Evolutionary conservation across 1,139 yeast genomes (phyloP).

Genomic region (Wickerhamomyces sp.): DNA sequence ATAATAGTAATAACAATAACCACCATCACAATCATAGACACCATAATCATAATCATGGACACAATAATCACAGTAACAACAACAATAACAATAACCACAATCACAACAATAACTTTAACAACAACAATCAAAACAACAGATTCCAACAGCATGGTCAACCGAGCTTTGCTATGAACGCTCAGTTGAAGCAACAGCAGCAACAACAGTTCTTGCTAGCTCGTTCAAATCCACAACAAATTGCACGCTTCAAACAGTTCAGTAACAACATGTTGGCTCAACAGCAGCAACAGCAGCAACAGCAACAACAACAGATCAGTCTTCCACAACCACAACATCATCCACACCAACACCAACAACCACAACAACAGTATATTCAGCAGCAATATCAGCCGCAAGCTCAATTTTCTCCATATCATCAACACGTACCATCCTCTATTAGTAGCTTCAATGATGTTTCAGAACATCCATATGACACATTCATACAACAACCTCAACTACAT

Average conservation of each 20-base stretch:
- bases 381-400: conserved; percentile 4
- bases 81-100: conserved; percentile 3
- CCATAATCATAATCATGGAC: conserved; percentile 4
- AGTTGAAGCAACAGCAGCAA: conserved; percentile 21
- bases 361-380: background rate
- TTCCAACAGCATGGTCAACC: conserved; percentile 21
- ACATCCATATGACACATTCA: conserved; percentile 8
- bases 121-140: conserved; percentile 11
- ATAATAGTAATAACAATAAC: conserved; percentile 4
- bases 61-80: conserved; percentile 5
- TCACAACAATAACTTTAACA: conserved; percentile 4
- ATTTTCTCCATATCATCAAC: conserved; percentile 6
- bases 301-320: conserved; percentile 3
- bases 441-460: conserved; percentile 2
- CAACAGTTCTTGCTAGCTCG: conserved; percentile 18
- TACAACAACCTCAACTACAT: conserved; percentile 4
- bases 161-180: conserved; percentile 19
- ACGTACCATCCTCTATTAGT: background rate
- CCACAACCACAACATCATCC: conserved; percentile 10
- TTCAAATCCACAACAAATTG: conserved; percentile 6
- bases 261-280: conserved; percentile 8
- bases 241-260: conserved; percentile 14
- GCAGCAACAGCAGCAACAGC: conserved; percentile 7
- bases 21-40: too few species aligned
- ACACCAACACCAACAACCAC: conserved; percentile 8